Base-by-base conservation (phyloP, 2,329 filamentous ascomycete species). In the Paracoccidioides lutzii region DNA sequence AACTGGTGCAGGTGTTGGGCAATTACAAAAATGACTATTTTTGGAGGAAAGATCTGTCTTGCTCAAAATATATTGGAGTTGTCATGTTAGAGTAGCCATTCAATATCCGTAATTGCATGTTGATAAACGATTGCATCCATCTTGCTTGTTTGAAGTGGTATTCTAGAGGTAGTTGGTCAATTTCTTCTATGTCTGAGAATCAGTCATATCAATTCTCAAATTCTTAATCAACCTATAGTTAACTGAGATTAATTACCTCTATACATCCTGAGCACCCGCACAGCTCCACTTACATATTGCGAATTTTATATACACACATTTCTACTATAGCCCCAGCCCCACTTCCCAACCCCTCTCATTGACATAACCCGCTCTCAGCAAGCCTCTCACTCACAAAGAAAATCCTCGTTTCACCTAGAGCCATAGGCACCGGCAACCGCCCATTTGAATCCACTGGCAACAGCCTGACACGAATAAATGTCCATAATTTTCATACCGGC, bases 381-480 rank as follows among this genome's bases (percentile, higher is more conserved):
- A 66, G 41, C 50, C 58, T 57, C 33, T 59, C 56, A 3, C 59
- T 56, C 1, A 61, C 63, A 15, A 59, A 65, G 54, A 64, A 63
- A 5, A 65, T 60, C 32, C 59, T 56, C 15, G 64, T 63, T 37
- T 62, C 52, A 2, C 64, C 64, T 6, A 55, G 53, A 22, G 58
- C 52, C 59, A 66, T 60, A 3, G 44, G 38, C 33, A 64, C 61
- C 2, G 40, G 51, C 10, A 65, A 53, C 3, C 51, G 55, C 3
- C 64, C 64, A 41, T 57, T 58, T 5, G 46, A 40, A 35, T 57
- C 58, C 30, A 59, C 62, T 4, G 59, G 59, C 63, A 40, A 59
- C 51, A 44, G 58, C 59, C 8, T 58, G 57, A 60, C 73, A 75
- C 5, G 60, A 63, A 12, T 72, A 56, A 5, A 75, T 59, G 54